Evolutionary conservation across 108 stramenopile species (phyloP).

Genomic region (Skeletonema tropicum): DNA sequence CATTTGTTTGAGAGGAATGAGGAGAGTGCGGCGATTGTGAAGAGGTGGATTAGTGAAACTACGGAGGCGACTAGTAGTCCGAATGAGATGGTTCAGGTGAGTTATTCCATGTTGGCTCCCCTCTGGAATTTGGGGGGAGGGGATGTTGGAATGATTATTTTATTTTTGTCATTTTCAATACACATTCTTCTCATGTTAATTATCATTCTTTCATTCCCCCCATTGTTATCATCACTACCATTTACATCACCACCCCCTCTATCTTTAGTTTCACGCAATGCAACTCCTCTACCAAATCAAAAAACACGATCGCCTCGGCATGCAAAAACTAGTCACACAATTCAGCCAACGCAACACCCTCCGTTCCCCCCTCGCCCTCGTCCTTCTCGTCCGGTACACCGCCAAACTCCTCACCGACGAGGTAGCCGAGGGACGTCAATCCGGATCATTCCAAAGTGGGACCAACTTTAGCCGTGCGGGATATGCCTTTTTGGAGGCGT

Average conservation of each 20-base stretch:
- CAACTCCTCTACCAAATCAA: constrained; percentile 99
- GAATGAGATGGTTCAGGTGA: constrained; percentile 96
- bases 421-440: constrained; percentile 69
- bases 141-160: neutral
- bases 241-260: neutral
- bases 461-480: constrained; percentile 84
- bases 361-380: constrained; percentile 91
- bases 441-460: constrained; percentile 59
- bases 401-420: constrained; percentile 85
- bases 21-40: constrained; percentile 85
- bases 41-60: constrained; percentile 94
- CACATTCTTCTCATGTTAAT: neutral
- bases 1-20: constrained; percentile 75
- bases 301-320: constrained; percentile 94
- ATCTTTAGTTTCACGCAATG: constrained; percentile 92
- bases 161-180: neutral
- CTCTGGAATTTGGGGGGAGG: neutral
- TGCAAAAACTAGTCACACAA: constrained; percentile 95
- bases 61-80: constrained; percentile 91
- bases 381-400: constrained; percentile 96
- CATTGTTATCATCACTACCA: neutral
- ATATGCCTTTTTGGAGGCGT: constrained; percentile 93
- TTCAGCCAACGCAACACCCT: constrained; percentile 90
- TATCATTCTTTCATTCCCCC: neutral
- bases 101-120: too few relatives aligned